Conservation (phyloP, 2,329 filamentous ascomycete genomes). For the Colletotrichum sp. region DNA sequence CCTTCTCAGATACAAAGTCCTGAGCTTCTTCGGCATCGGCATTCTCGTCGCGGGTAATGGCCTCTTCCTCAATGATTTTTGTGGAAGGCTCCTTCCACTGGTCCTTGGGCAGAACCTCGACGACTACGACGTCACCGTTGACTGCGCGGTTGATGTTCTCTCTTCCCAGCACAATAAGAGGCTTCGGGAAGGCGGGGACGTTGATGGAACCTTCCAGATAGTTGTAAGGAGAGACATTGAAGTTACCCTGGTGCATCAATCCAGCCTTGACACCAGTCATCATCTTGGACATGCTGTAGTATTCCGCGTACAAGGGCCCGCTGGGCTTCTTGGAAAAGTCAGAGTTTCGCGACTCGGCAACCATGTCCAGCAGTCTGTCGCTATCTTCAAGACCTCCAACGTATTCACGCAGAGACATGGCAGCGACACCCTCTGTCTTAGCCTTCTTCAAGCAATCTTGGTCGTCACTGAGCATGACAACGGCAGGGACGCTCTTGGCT, state of each 20-base stretch:
- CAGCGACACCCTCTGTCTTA: slow-evolving; percentile 74
- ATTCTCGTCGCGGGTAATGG: slow-evolving; percentile 91
- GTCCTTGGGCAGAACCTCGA: slow-evolving; percentile 90
- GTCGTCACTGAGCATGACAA: slow-evolving; percentile 96
- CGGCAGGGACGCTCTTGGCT: slow-evolving; percentile 68
- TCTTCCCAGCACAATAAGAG: slow-evolving; percentile 84
- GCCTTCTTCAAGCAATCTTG: slow-evolving; percentile 86
- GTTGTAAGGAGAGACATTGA: slow-evolving; percentile 97
- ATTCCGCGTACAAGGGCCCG: slow-evolving; percentile 85
- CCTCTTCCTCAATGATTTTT: slow-evolving; percentile 94
- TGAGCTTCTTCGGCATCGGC: slow-evolving; percentile 79
- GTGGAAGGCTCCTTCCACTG: slow-evolving; percentile 97
- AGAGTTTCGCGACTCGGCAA: slow-evolving; percentile 78
- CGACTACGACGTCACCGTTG: slow-evolving; percentile 89
- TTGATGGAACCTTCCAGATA: slow-evolving; percentile 94
- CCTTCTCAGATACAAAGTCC: slow-evolving; percentile 85
- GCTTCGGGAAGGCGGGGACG: slow-evolving; percentile 87
- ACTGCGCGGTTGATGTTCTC: slow-evolving; percentile 97
- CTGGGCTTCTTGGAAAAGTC: slow-evolving; percentile 66
- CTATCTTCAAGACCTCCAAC: slow-evolving; percentile 84
- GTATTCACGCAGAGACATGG: slow-evolving; percentile 75
- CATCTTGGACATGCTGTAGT: slow-evolving; percentile 88
- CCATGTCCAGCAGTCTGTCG: slow-evolving; percentile 89
- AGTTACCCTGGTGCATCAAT: slow-evolving; percentile 90
- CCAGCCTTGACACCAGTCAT: slow-evolving; percentile 92